Conservation (phyloP, 1,284 basidiomycete species). For the Inonotus hispidus region DNA sequence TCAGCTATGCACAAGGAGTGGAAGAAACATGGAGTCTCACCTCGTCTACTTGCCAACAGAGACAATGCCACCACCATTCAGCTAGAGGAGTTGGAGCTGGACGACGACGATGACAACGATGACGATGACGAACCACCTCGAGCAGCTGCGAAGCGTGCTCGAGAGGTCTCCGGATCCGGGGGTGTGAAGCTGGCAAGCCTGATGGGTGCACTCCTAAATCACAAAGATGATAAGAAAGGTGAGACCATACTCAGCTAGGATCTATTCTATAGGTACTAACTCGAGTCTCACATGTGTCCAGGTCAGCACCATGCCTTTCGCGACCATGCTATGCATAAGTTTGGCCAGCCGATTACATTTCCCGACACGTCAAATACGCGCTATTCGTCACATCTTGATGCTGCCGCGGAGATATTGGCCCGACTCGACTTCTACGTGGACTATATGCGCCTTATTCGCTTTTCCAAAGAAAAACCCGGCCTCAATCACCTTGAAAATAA, state of each 20-base stretch:
- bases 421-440: background rate
- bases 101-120: background rate
- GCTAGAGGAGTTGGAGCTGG: background rate
- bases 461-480: constrained; percentile 5
- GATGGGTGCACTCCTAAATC: constrained; percentile 29
- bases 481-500: constrained; percentile 19
- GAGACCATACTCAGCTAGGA: constrained; percentile 55
- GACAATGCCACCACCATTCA: background rate
- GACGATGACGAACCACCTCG: background rate
- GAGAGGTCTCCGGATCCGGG: constrained; percentile 24
- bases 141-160: constrained; percentile 22
- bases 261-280: constrained; percentile 88
- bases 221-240: constrained; percentile 32
- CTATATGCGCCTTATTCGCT: background rate
- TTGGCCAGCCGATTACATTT: constrained; percentile 11
- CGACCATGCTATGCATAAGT: constrained; percentile 19
- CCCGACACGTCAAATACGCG: constrained; percentile 1
- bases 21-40: background rate
- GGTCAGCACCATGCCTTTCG: constrained; percentile 22
- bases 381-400: constrained; percentile 1
- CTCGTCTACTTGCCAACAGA: background rate
- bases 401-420: background rate
- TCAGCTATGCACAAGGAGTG: background rate
- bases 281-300: constrained; percentile 78
- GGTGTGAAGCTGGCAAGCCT: constrained; percentile 28